A percentile compares a stretch with the other conserved stretches of the same genome.
Evolutionary conservation across 768 basidiomycete genomes (phyloP).

Genomic region (Termitomyces eurrhizus): DNA sequence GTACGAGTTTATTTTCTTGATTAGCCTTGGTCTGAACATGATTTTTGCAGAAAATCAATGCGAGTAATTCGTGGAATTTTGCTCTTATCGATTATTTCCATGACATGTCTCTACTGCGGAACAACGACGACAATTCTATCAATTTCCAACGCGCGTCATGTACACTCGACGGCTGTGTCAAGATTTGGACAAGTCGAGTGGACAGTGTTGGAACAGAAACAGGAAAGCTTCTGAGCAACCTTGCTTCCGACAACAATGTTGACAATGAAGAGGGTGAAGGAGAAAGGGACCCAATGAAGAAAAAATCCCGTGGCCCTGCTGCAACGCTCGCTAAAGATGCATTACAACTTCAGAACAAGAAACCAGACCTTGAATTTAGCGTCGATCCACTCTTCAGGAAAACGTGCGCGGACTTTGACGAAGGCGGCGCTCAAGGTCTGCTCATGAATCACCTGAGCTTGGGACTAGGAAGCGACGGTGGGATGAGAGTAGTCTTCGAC

Average conservation of each 20-base stretch:
- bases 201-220: conserved; percentile 97
- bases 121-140: conserved; percentile 92
- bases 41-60: conserved; percentile 89
- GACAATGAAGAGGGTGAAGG: conserved; percentile 61
- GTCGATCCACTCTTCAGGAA: conserved; percentile 98
- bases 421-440: conserved; percentile 93
- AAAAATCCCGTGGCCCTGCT: conserved; percentile 64
- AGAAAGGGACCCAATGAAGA: conserved; percentile 54
- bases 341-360: conserved; percentile 80
- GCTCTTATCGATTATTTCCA: conserved; percentile 99
- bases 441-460: conserved; percentile 93
- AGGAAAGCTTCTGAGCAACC: conserved; percentile 89
- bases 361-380: conserved; percentile 91
- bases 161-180: conserved; percentile 97
- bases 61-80: conserved; percentile 95
- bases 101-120: conserved; percentile 93
- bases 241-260: conserved; percentile 54
- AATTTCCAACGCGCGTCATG: conserved; percentile 99
- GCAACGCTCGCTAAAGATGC: conserved; percentile 90
- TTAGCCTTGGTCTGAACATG: conserved; percentile 5
- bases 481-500: conserved; percentile 91
- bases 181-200: conserved; percentile 98
- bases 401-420: conserved; percentile 97
- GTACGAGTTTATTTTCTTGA: conserved; percentile 44
- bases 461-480: conserved; percentile 74